phyloP scores from a whole-genome alignment of 192 early-diverging fungal species.

The Allomyces arbusculus region DNA sequence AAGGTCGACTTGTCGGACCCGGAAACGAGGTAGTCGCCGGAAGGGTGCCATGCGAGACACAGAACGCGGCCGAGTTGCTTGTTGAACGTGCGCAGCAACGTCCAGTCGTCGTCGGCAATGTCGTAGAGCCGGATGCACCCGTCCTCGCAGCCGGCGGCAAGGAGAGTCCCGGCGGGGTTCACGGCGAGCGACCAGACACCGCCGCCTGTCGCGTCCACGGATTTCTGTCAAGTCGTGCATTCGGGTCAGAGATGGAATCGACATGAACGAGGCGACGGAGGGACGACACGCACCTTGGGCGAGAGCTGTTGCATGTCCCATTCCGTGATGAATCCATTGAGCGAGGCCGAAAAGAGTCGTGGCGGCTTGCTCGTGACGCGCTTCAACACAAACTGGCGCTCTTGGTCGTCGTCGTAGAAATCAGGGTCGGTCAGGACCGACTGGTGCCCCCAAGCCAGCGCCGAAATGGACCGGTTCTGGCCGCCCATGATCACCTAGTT shows the following conservation, averaged over 20 bases:
- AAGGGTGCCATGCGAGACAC: constrained; percentile 64
- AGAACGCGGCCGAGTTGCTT: constrained; percentile 43
- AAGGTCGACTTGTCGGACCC: constrained; percentile 69
- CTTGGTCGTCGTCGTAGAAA: background rate
- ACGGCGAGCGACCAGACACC: constrained; percentile 83
- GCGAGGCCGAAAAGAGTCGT: constrained; percentile 67
- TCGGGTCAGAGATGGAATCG: background rate
- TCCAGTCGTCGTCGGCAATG: constrained; percentile 48
- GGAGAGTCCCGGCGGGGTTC: constrained; percentile 45
- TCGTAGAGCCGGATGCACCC: constrained; percentile 73
- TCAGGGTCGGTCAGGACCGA: background rate
- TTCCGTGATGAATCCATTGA: constrained; percentile 67
- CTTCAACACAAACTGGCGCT: background rate
- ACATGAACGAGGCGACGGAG: background rate
- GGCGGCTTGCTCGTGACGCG: constrained; percentile 11
- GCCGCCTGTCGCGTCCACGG: constrained; percentile 66
- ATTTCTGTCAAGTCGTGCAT: constrained; percentile 11
- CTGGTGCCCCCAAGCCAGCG: background rate
- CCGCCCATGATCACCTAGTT: background rate
- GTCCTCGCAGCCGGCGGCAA: constrained; percentile 88
- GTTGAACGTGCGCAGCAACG: constrained; percentile 47
- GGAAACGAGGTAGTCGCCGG: constrained; percentile 46
- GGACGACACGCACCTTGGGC: constrained; percentile 23
- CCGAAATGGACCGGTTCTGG: background rate
- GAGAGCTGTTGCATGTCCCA: constrained; percentile 55